Percentiles rank a stretch among this genome's conserved stretches.
phyloP scores from a whole-genome alignment of 2,329 filamentous ascomycete genomes.

The Phaeomoniella chlamydospora region DNA sequence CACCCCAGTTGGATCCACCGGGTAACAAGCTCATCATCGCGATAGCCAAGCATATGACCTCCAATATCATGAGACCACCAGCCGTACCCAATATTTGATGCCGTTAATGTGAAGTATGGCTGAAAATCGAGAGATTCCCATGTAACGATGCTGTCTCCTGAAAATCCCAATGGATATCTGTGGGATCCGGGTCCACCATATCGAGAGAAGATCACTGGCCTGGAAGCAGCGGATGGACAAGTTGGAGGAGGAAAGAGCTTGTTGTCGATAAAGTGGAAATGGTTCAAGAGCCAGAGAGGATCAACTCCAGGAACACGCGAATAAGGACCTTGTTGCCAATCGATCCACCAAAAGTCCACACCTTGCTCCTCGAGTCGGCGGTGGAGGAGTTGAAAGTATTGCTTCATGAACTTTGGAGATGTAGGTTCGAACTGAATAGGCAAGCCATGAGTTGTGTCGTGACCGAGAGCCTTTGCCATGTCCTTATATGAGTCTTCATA shows the following conservation, averaged over 20 bases:
- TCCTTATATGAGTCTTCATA: constrained; percentile 43
- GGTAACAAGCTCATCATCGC: constrained; percentile 43
- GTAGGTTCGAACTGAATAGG: constrained; percentile 44
- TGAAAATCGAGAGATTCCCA: constrained; percentile 50
- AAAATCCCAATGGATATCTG: constrained; percentile 51
- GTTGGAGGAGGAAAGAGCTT: constrained; percentile 1
- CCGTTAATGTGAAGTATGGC: constrained; percentile 51
- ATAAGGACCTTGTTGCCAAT: constrained; percentile 49
- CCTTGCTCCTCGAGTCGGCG: constrained; percentile 40
- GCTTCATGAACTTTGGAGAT: constrained; percentile 38
- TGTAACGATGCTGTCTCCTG: constrained; percentile 43
- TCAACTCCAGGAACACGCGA: constrained; percentile 44
- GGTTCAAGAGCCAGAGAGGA: constrained; percentile 51
- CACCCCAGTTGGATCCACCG: constrained; percentile 49
- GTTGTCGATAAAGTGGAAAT: constrained; percentile 47
- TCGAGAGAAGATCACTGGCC: constrained; percentile 42
- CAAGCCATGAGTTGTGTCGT: constrained; percentile 33
- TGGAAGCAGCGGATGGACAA: constrained; percentile 6
- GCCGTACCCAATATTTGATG: constrained; percentile 52
- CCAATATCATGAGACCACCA: constrained; percentile 59
- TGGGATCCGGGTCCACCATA: constrained; percentile 50
- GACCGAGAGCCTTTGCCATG: constrained; percentile 36
- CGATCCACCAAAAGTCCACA: constrained; percentile 53
- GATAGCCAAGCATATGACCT: constrained; percentile 42
- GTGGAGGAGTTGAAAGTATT: constrained; percentile 44